phyloP scores from a whole-genome alignment of 2,329 filamentous ascomycete species.

The Stagonosporopsis vannaccii region DNA sequence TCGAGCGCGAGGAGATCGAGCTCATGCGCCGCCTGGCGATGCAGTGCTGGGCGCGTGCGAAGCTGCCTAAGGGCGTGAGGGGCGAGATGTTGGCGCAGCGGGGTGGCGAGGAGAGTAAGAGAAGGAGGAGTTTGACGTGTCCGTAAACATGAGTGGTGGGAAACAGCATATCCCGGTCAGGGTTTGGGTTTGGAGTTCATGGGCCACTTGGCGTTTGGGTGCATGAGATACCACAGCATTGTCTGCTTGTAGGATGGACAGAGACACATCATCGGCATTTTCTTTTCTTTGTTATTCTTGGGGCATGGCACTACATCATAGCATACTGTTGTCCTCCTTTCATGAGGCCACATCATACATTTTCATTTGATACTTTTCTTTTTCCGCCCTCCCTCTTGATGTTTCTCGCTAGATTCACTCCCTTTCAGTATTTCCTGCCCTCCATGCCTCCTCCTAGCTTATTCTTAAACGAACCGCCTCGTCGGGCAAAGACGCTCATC shows the following conservation, averaged over 20 bases:
- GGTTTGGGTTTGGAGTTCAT: background rate
- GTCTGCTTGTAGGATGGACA: background rate
- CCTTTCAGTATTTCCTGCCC: too few species aligned
- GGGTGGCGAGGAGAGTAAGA: background rate
- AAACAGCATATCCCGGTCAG: too few species aligned
- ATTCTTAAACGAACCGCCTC: too few species aligned
- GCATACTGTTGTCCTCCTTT: too few species aligned
- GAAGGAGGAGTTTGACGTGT: constrained; percentile 18
- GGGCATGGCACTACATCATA: too few species aligned
- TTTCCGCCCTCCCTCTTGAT: too few species aligned
- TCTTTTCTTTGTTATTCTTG: background rate
- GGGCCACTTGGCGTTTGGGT: constrained; percentile 9
- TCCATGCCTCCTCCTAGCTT: too few species aligned
- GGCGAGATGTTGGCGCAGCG: constrained; percentile 2
- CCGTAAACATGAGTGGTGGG: background rate
- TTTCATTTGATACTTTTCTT: too few species aligned
- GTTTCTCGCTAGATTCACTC: too few species aligned
- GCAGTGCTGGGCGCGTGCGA: constrained; percentile 52
- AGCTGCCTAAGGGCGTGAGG: constrained; percentile 26
- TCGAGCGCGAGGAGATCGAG: constrained; percentile 54
- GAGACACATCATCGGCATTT: background rate
- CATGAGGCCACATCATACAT: too few species aligned
- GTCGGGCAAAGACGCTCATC: too few species aligned
- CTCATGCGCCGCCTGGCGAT: constrained; percentile 52
- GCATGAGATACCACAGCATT: constrained; percentile 20